phyloP scores from a whole-genome alignment of 345 rosid genomes.

The Pistacia atlantica region DNA sequence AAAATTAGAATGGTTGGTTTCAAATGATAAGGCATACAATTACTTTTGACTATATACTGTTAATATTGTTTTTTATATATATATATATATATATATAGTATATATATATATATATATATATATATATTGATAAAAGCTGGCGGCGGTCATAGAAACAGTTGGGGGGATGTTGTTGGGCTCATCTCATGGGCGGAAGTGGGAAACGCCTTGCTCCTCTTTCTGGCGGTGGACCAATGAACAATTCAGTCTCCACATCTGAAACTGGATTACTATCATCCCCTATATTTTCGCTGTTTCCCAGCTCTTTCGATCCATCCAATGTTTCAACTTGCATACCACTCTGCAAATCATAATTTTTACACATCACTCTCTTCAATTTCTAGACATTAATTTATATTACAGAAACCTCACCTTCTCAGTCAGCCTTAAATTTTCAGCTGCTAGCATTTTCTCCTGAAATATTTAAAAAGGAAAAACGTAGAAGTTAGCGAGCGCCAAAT shows the following conservation, averaged over 20 bases:
- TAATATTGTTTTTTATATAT: no score
- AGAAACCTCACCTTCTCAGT: constrained; percentile 47
- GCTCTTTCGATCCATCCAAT: constrained; percentile 27
- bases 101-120: no score
- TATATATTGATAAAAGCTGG: no score
- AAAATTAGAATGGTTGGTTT: no score
- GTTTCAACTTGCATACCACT: constrained; percentile 30
- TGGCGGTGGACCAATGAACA: constrained; percentile 92
- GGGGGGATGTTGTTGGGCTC: no score
- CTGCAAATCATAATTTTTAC: constrained; percentile 28
- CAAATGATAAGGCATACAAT: no score
- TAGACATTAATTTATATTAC: no score
- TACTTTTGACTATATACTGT: no score
- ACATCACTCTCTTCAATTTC: no score
- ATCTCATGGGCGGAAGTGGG: background rate
- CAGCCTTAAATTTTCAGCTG: constrained; percentile 61
- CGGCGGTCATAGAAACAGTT: no score
- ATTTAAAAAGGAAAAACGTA: background rate
- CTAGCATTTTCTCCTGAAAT: constrained; percentile 57
- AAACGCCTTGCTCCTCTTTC: constrained; percentile 44
- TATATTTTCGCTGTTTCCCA: constrained; percentile 8
- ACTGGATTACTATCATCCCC: constrained; percentile 49
- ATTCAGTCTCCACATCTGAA: constrained; percentile 83
- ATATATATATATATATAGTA: no score
- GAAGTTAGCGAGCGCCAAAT: background rate